Base-by-base conservation (phyloP, 371 early-diverging fungal genomes). In the Nematocida minor region DNA sequence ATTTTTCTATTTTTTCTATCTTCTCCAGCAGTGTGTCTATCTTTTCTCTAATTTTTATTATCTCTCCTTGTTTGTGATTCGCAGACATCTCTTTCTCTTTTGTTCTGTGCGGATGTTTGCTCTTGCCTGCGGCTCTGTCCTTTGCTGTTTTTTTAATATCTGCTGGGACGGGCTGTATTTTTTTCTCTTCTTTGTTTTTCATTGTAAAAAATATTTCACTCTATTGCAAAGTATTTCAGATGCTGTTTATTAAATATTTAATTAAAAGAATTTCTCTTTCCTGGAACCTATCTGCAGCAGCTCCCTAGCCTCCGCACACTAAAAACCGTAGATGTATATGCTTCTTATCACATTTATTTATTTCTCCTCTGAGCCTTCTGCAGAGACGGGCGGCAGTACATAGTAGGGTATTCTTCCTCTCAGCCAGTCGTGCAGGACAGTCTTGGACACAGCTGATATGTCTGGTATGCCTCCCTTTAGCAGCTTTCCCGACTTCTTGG, bases 371-470 rank as follows among this genome's bases (percentile, higher is more conserved):
- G 80, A 62, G 81, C 79, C 42, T 83, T 74, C 32, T 79, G 82
- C 66, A 66, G 70, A 79, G 57, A 87, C 89, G 40, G 95, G 93
- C 48, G 96, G 96, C 22, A 89, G 84, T 0, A 88, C 88, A 84
- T 90, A 96, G 88, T 89, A 97, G 25, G 96, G 96, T 81, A 99
- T 92, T 84, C 93, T 92, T 55, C 99, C 99, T 67, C 96, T 89
- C 60, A 95, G 86, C 95, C 94, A 99, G 86, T 97, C 98, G 86
- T 95, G 93, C 69, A 99, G 87, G 4, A 99, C 90, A 91, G 93
- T 95, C 84, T 94, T 95, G 46, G 94, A 88, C 16, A 93, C 93
- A n/a, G 91, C 90, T 60, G 88, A 87, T 27, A 94, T 64, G 87
- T 97, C 94, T 31, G 95, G 91, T 77, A 94, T 94, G 34, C 93